Percentiles rank a stretch among this genome's conserved stretches.
Evolutionary conservation across 345 rosid genomes (phyloP).

Genomic region (Rubroshorea leprosula): DNA sequence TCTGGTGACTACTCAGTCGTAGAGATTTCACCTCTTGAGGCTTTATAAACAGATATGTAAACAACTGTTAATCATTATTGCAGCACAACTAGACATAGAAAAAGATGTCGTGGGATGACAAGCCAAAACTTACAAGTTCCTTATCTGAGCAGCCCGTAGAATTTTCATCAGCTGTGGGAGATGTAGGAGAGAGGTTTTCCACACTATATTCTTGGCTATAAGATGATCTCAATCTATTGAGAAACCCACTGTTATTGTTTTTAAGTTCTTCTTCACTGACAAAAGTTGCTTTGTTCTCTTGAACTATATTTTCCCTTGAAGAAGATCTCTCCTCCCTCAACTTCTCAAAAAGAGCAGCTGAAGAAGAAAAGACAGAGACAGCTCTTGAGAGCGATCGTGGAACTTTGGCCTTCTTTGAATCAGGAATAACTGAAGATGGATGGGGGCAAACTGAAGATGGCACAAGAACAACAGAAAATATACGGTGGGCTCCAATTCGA

Average conservation of each 20-base stretch:
- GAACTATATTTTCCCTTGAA: slow-evolving; percentile 25
- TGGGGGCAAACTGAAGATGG: slow-evolving; percentile 32
- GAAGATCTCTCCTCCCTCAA: slow-evolving; percentile 50
- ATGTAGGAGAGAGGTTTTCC: slow-evolving; percentile 17
- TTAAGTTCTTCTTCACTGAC: slow-evolving; percentile 34
- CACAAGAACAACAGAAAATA: slow-evolving; percentile 44
- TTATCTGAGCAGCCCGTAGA: slow-evolving; percentile 21
- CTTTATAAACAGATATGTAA: slow-evolving; percentile 11
- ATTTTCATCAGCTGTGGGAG: slow-evolving; percentile 26
- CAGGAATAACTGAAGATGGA: slow-evolving; percentile 25
- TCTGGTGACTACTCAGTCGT: slow-evolving; percentile 91
- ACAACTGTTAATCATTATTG: slow-evolving; percentile 11
- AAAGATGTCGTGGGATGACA: slow-evolving; percentile 5
- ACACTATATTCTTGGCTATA: slow-evolving; percentile 37
- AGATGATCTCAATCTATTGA: slow-evolving; percentile 52
- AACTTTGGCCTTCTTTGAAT: slow-evolving; percentile 51
- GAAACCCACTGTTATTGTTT: slow-evolving; percentile 32
- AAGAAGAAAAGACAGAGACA: slow-evolving; percentile 95
- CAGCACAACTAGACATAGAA: too few species aligned
- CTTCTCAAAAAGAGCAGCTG: slow-evolving; percentile 97
- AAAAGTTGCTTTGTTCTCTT: slow-evolving; percentile 29
- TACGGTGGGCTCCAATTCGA: slow-evolving; percentile 84
- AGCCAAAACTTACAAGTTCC: slow-evolving; percentile 38
- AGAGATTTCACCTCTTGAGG: slow-evolving; percentile 60
- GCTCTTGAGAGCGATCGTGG: slow-evolving; percentile 83